Conservation (phyloP, 495 filamentous ascomycete species). For the Penicillium alfredii region DNA sequence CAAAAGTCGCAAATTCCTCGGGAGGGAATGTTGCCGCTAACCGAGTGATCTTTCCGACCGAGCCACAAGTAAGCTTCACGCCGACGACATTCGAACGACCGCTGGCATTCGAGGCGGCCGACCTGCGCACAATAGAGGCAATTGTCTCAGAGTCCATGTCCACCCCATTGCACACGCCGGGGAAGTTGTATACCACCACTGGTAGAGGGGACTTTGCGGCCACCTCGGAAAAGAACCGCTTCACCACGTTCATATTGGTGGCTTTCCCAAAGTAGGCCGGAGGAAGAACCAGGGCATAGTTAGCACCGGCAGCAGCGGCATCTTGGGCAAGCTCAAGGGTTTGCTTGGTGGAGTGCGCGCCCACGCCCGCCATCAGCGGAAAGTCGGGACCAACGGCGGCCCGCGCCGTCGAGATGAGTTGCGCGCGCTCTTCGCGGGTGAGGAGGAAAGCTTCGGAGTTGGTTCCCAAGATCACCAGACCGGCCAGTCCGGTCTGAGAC, state of each 20-base stretch:
- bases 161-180: constrained; percentile 64
- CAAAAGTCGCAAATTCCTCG: constrained; percentile 57
- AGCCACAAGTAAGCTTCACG: constrained; percentile 65
- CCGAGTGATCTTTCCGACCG: constrained; percentile 60
- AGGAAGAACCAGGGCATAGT: constrained; percentile 57
- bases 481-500: constrained; percentile 46
- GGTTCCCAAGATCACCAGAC: constrained; percentile 57
- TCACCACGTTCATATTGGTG: constrained; percentile 51
- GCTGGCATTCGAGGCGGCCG: constrained; percentile 37
- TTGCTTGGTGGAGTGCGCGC: constrained; percentile 60
- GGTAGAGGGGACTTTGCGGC: constrained; percentile 46
- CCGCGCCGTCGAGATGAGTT: constrained; percentile 48
- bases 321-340: constrained; percentile 53
- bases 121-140: constrained; percentile 38
- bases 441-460: constrained; percentile 63
- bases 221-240: constrained; percentile 56
- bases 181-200: constrained; percentile 67
- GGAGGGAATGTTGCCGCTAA: constrained; percentile 48
- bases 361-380: constrained; percentile 58
- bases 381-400: constrained; percentile 43
- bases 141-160: constrained; percentile 62
- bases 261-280: constrained; percentile 60
- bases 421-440: constrained; percentile 52
- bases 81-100: constrained; percentile 53
- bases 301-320: constrained; percentile 50